These are phyloP conservation scores for Globisporangium nagaii DNA, from an alignment of 352 stramenopile genomes.

Conservation along the genomic window DNA sequence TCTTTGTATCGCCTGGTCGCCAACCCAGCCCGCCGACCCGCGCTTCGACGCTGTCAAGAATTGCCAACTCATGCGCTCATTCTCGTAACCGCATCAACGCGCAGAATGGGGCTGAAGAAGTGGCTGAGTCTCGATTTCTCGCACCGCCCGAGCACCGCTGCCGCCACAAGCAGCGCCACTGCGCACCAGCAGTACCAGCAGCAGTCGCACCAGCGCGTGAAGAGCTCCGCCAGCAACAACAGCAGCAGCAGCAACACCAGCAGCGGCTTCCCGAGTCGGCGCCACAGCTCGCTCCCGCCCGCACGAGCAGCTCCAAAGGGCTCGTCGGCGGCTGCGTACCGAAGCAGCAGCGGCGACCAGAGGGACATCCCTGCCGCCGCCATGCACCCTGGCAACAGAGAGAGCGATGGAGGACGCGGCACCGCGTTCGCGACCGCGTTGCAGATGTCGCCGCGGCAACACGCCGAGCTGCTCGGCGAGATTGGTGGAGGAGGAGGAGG, in stretches of 20 bases:
- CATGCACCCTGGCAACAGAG: not conserved
- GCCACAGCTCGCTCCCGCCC: constrained; percentile 7
- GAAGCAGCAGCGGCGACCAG: constrained; percentile 9
- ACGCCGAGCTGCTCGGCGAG: constrained; percentile 6
- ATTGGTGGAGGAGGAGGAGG: not conserved
- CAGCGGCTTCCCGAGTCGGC: not conserved
- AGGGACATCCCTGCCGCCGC: not conserved
- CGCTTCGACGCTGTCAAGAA: not conserved
- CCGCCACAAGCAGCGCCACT: not conserved
- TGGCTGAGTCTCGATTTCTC: constrained; percentile 11
- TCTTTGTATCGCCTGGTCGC: constrained; percentile 1
- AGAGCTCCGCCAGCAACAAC: constrained; percentile 1
- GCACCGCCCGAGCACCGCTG: not conserved
- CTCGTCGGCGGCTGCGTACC: not conserved
- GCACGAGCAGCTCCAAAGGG: constrained; percentile 3
- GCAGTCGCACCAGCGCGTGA: constrained; percentile 5
- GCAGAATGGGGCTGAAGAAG: constrained; percentile 8
- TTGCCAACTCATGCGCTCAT: not conserved
- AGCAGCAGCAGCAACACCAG: constrained; percentile 1
- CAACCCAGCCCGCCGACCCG: no score
- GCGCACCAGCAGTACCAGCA: not conserved
- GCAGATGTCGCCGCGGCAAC: constrained; percentile 4
- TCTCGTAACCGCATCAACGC: not conserved
- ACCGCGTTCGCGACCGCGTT: constrained; percentile 13
- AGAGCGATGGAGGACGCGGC: not conserved